Evolutionary conservation across 2,329 filamentous ascomycete genomes (phyloP).

Genomic region (Fusarium pininemorale): DNA sequence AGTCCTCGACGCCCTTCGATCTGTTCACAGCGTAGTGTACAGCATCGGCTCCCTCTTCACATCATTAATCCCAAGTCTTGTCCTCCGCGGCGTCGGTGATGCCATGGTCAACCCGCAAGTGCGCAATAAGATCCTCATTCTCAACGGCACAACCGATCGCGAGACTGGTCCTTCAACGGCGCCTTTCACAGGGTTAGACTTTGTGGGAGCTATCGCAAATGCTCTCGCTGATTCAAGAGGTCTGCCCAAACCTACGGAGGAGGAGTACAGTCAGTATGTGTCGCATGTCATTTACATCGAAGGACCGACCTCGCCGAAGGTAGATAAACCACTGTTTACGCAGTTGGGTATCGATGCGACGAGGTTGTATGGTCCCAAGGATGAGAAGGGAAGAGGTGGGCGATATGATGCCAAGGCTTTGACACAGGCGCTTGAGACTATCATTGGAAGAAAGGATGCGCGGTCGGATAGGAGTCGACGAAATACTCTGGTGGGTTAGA

Average conservation of each 20-base stretch:
- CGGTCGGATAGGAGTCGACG: slow-evolving; percentile 52
- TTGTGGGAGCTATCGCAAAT: slow-evolving; percentile 80
- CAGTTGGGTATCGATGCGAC: slow-evolving; percentile 80
- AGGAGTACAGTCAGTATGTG: slow-evolving; percentile 74
- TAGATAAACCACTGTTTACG: slow-evolving; percentile 72
- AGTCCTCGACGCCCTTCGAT: slow-evolving; percentile 73
- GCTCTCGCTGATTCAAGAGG: slow-evolving; percentile 76
- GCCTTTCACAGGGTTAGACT: slow-evolving; percentile 80
- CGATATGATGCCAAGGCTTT: slow-evolving; percentile 82
- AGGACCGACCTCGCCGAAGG: slow-evolving; percentile 71
- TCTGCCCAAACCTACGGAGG: slow-evolving; percentile 47
- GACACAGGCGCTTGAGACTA: slow-evolving; percentile 77
- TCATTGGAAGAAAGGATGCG: slow-evolving; percentile 68
- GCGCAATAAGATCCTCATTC: slow-evolving; percentile 79
- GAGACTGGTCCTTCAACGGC: slow-evolving; percentile 78
- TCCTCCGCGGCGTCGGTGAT: slow-evolving; percentile 77
- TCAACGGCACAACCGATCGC: slow-evolving; percentile 85
- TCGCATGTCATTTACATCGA: slow-evolving; percentile 87
- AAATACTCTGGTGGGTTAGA: slow-evolving; percentile 54
- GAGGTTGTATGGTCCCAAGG: slow-evolving; percentile 76
- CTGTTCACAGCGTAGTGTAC: slow-evolving; percentile 79
- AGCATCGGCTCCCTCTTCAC: slow-evolving; percentile 96
- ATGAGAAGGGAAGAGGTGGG: slow-evolving; percentile 53
- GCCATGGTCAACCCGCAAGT: slow-evolving; percentile 57
- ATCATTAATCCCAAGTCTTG: slow-evolving; percentile 82